These are phyloP conservation scores for Heracleum sosnowskyi DNA, from an alignment of 129 eudicot species.

Conservation along the genomic window DNA sequence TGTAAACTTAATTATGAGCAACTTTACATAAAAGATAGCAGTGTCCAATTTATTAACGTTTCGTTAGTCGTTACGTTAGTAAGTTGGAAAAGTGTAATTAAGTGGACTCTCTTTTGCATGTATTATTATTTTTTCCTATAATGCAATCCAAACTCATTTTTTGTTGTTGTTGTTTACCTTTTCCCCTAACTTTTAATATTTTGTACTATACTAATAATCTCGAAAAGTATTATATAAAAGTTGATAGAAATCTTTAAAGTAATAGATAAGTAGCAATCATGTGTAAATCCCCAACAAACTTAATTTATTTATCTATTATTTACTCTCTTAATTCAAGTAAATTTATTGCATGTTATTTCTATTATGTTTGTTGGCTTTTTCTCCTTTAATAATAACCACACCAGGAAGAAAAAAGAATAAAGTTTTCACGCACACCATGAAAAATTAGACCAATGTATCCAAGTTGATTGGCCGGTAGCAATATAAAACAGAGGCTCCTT, in stretches of 20 bases:
- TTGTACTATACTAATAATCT: not conserved
- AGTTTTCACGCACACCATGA: too few species aligned
- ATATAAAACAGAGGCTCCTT: too few species aligned
- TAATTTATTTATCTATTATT: too few species aligned
- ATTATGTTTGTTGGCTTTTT: too few species aligned
- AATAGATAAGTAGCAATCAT: not conserved
- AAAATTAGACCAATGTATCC: too few species aligned
- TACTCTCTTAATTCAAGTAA: too few species aligned
- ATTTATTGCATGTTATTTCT: too few species aligned
- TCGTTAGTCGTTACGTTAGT: not conserved
- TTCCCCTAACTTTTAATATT: not conserved
- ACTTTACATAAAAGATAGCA: not conserved
- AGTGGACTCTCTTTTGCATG: not conserved
- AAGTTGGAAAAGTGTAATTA: not conserved
- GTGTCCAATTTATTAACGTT: not conserved
- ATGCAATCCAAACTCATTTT: slow-evolving; percentile 1
- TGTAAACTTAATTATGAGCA: not conserved
- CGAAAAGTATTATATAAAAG: not conserved
- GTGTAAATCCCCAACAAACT: not conserved
- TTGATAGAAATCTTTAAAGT: not conserved
- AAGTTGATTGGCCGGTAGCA: too few species aligned
- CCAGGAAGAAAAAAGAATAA: too few species aligned
- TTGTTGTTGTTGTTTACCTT: not conserved
- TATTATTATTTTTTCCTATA: not conserved
- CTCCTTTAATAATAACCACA: too few species aligned